Percentiles rank a stretch among this genome's conserved stretches.
Conservation (phyloP, 2,329 filamentous ascomycete species). For the Alternaria brassicae region DNA sequence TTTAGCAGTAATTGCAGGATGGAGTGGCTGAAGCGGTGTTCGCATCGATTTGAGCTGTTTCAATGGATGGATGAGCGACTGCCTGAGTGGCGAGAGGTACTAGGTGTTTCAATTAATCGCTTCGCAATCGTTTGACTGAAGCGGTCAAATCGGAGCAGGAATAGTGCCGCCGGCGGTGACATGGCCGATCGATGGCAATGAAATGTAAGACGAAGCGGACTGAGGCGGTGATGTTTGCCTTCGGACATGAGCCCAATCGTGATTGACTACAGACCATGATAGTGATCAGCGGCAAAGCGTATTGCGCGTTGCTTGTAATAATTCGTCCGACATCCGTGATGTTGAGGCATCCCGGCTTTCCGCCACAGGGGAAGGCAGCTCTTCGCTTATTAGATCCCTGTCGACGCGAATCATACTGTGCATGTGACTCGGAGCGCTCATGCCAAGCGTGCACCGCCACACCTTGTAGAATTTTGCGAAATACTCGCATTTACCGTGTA, state of each 20-base stretch:
- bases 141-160: slow-evolving; percentile 14
- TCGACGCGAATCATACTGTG: slow-evolving; percentile 23
- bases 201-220: slow-evolving; percentile 13
- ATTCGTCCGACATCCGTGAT: slow-evolving; percentile 29
- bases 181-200: slow-evolving; percentile 15
- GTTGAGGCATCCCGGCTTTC: slow-evolving; percentile 29
- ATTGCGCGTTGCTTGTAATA: slow-evolving; percentile 17
- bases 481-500: slow-evolving; percentile 18
- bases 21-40: slow-evolving; percentile 12
- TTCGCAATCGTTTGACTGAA: slow-evolving; percentile 1
- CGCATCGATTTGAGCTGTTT: slow-evolving; percentile 3
- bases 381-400: slow-evolving; percentile 22
- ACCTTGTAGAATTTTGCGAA: slow-evolving; percentile 21
- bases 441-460: slow-evolving; percentile 43
- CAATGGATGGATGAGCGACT: background rate
- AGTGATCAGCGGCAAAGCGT: slow-evolving; percentile 6
- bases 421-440: slow-evolving; percentile 34
- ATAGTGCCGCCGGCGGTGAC: slow-evolving; percentile 15
- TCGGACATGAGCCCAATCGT: slow-evolving; percentile 8
- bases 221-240: slow-evolving; percentile 15
- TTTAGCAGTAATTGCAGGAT: background rate
- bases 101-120: slow-evolving; percentile 12
- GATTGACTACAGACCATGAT: slow-evolving; percentile 12
- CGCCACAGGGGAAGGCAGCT: slow-evolving; percentile 29
- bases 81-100: slow-evolving; percentile 7